Conservation (phyloP, 2,329 filamentous ascomycete genomes). For the Geosmithia flava region DNA sequence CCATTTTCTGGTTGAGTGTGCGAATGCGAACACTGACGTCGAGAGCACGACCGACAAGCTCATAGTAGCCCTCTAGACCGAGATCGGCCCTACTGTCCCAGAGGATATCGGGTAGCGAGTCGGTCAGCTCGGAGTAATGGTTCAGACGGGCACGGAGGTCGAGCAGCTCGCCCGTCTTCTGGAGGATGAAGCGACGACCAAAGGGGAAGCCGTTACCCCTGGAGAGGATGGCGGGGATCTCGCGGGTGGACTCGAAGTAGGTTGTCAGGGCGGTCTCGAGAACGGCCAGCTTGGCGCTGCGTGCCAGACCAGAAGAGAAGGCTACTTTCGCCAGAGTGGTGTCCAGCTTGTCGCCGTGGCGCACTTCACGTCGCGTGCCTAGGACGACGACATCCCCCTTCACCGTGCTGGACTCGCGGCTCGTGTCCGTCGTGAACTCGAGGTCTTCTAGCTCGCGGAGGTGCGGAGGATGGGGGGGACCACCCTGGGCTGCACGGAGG, state of each 20-base stretch:
- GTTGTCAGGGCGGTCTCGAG: conserved; percentile 70
- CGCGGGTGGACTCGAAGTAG: conserved; percentile 78
- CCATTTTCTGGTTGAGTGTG: conserved; percentile 91
- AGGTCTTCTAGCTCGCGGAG: conserved; percentile 79
- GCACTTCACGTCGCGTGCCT: conserved; percentile 53
- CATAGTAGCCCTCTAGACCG: conserved; percentile 87
- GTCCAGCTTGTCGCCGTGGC: conserved; percentile 33
- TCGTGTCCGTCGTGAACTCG: conserved; percentile 68
- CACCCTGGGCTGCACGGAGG: conserved; percentile 59
- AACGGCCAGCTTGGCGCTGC: conserved; percentile 87
- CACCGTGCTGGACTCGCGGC: conserved; percentile 62
- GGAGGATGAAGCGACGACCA: conserved; percentile 65
- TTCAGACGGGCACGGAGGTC: conserved; percentile 86
- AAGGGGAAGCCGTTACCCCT: conserved; percentile 35
- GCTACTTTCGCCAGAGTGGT: conserved; percentile 84
- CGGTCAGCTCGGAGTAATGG: conserved; percentile 91
- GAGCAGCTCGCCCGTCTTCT: conserved; percentile 87
- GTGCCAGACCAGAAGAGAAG: conserved; percentile 85
- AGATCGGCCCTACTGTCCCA: conserved; percentile 89
- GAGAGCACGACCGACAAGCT: conserved; percentile 78
- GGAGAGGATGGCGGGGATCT: conserved; percentile 69
- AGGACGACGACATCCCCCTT: conserved; percentile 82
- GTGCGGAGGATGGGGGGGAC: conserved; percentile 46
- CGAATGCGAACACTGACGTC: conserved; percentile 89
- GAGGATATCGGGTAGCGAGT: conserved; percentile 89